phyloP scores from a whole-genome alignment of 768 basidiomycete genomes.

The Mrakia frigida region DNA sequence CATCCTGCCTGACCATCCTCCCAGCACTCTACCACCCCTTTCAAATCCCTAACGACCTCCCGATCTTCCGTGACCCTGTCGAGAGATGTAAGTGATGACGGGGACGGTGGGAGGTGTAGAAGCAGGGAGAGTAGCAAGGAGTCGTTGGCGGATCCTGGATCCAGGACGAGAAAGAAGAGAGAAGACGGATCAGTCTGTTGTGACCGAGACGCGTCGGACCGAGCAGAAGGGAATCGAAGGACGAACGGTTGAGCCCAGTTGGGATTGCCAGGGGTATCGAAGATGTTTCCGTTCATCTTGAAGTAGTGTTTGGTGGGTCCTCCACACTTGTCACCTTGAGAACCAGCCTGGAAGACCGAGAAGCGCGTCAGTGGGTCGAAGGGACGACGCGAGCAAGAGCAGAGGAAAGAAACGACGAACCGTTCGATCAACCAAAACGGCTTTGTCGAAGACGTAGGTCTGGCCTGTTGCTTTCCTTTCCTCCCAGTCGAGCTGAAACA shows the following conservation, averaged over 20 bases:
- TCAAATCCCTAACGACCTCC: not conserved
- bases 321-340: not conserved
- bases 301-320: not conserved
- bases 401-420: not conserved
- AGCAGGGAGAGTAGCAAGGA: not conserved
- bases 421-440: not conserved
- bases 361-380: not conserved
- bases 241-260: not conserved
- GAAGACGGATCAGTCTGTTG: not conserved
- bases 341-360: not conserved
- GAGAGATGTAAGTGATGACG: slow-evolving; percentile 19
- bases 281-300: not conserved
- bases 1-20: not conserved
- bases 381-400: not conserved
- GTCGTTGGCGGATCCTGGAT: slow-evolving; percentile 6
- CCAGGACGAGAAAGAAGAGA: not conserved
- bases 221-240: not conserved
- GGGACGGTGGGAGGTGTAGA: not conserved
- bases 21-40: not conserved
- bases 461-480: not conserved
- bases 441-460: slow-evolving; percentile 3
- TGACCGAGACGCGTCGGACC: not conserved
- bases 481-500: not conserved
- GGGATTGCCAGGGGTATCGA: not conserved
- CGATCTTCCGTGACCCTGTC: not conserved